These are phyloP conservation scores for Omphalea diandra DNA, from an alignment of 441 rosid species.

Conservation along the genomic window DNA sequence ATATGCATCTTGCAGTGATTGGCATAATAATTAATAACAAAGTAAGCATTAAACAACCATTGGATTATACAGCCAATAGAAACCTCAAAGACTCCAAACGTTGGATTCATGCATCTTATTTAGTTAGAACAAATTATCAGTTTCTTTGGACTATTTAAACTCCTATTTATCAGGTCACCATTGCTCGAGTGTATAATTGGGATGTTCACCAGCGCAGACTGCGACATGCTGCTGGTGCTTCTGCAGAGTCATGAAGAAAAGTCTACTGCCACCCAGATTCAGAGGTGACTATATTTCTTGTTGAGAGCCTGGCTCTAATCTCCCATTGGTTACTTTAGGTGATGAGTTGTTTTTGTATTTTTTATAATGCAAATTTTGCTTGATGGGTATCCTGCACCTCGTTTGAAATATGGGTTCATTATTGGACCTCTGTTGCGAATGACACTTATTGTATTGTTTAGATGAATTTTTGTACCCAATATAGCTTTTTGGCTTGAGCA, in stretches of 20 bases:
- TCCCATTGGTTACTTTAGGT: constrained; percentile 14
- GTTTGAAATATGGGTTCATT: background rate
- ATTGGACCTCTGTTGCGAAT: background rate
- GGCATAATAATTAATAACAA: background rate
- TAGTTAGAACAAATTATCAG: background rate
- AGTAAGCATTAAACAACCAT: background rate
- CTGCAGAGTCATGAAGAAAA: constrained; percentile 44
- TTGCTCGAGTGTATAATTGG: constrained; percentile 82
- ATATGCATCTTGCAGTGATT: background rate
- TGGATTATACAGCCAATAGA: background rate
- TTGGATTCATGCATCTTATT: background rate
- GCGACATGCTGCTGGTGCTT: constrained; percentile 48
- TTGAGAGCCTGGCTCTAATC: constrained; percentile 16
- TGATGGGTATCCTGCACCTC: background rate
- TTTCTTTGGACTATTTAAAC: constrained; percentile 10
- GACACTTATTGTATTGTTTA: constrained; percentile 12
- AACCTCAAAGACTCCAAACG: background rate
- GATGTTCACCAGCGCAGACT: constrained; percentile 82
- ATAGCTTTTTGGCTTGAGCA: constrained; percentile 11
- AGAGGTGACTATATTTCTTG: constrained; percentile 8
- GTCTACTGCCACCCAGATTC: background rate
- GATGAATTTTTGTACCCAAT: constrained; percentile 5
- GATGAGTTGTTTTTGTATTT: constrained; percentile 11
- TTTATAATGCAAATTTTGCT: background rate
- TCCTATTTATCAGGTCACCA: constrained; percentile 52